A percentile compares a stretch with the other conserved stretches of the same genome.
phyloP scores from a whole-genome alignment of 148 eudicot genomes.

The Vaccinium vitisidaea region DNA sequence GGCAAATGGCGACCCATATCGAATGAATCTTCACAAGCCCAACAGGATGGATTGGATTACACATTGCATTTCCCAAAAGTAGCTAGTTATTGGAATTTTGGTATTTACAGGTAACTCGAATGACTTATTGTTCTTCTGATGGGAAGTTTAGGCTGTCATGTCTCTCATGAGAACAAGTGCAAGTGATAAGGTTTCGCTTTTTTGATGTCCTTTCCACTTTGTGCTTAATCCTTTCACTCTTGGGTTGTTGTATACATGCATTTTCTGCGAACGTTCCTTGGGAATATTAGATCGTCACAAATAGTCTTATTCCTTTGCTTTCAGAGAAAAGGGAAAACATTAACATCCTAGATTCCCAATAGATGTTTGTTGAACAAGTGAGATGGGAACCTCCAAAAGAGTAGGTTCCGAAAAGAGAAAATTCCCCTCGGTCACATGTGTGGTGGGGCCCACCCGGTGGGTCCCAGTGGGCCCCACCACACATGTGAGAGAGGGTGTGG shows the following conservation, averaged over 20 bases:
- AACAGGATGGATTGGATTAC: background rate
- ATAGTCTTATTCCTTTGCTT: conserved; percentile 7
- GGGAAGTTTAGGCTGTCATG: no score
- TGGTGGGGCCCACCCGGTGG: no score
- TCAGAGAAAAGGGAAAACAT: background rate
- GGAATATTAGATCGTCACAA: background rate
- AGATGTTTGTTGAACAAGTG: conserved; percentile 5
- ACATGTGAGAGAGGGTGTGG: no score
- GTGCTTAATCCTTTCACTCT: background rate
- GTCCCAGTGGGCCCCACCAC: no score
- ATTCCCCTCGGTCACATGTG: no score
- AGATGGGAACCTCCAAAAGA: background rate
- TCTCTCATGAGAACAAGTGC: background rate
- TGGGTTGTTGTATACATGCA: background rate
- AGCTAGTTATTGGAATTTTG: background rate
- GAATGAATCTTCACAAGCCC: no score
- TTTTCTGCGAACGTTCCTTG: background rate
- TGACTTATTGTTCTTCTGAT: no score
- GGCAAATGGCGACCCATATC: no score
- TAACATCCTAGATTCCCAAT: background rate
- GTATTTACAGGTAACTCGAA: background rate
- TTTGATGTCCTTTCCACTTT: background rate
- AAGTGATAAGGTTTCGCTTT: background rate
- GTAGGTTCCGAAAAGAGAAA: background rate
- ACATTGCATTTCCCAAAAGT: background rate